These are phyloP conservation scores for Thuidium tamariscinum DNA, from an alignment of 225 moss, liverwort and hornwort species.

Conservation along the genomic window DNA sequence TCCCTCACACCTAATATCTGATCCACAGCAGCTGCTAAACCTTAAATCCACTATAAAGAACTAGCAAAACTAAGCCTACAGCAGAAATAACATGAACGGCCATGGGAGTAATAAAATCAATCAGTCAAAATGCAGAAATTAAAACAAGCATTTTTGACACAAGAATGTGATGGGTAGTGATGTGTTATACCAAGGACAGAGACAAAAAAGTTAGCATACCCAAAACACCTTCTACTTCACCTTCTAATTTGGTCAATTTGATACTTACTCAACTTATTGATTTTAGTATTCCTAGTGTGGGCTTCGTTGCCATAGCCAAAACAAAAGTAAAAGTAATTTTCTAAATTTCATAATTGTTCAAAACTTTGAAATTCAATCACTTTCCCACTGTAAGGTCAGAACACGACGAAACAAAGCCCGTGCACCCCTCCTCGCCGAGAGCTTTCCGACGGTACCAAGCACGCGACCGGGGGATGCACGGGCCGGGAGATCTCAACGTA, in stretches of 20 bases:
- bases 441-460: no score
- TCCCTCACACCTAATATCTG: not conserved
- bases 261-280: not conserved
- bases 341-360: no score
- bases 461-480: no score
- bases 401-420: no score
- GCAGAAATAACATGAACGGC: not conserved
- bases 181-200: not conserved
- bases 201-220: not conserved
- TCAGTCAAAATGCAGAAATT: not conserved
- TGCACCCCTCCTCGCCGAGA: no score
- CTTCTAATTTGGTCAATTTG: not conserved
- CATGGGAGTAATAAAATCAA: not conserved
- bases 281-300: no score
- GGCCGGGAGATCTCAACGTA: no score
- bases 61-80: not conserved
- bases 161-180: not conserved
- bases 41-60: not conserved
- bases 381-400: no score
- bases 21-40: not conserved
- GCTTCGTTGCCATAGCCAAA: no score
- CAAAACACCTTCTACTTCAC: not conserved
- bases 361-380: no score
- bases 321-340: no score
- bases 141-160: not conserved